phyloP scores from a whole-genome alignment of 805 yeast genomes.

The Candida boleticola region DNA sequence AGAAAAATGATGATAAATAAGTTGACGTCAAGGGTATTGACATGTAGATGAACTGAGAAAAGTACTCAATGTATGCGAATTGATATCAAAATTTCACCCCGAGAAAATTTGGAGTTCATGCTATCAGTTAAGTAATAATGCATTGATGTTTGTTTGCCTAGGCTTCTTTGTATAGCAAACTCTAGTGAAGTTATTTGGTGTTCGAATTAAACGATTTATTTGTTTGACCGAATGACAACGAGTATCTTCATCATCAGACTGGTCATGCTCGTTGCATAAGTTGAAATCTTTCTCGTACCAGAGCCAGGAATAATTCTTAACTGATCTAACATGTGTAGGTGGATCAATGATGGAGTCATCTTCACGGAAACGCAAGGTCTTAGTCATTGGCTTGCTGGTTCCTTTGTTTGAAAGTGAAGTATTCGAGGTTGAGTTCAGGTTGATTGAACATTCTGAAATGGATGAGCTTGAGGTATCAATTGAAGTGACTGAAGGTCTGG shows the following conservation, averaged over 20 bases:
- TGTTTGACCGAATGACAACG: constrained; percentile 19
- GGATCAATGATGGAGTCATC: constrained; percentile 16
- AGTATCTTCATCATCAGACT: constrained; percentile 14
- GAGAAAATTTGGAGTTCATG: too few relatives aligned
- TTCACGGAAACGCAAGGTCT: constrained; percentile 13
- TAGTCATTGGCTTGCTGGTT: constrained; percentile 2
- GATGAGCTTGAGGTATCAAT: constrained; percentile 10
- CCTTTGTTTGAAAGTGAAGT: constrained; percentile 4
- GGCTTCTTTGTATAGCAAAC: constrained; percentile 25
- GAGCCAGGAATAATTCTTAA: constrained; percentile 23
- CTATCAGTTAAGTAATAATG: constrained; percentile 5
- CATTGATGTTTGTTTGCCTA: constrained; percentile 11
- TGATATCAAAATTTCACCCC: too few relatives aligned
- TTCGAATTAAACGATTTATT: constrained; percentile 18
- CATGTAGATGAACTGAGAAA: too few relatives aligned
- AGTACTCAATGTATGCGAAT: too few relatives aligned
- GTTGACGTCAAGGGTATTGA: too few relatives aligned
- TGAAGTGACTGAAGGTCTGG: constrained; percentile 10
- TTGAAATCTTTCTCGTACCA: constrained; percentile 31
- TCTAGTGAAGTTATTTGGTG: constrained; percentile 12
- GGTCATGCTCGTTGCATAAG: constrained; percentile 16
- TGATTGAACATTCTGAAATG: constrained; percentile 4
- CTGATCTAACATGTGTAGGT: neutral
- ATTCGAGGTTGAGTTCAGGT: constrained; percentile 8
- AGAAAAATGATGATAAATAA: neutral